Conservation (phyloP, 1,284 basidiomycete species). For the Caloboletus firmus region DNA sequence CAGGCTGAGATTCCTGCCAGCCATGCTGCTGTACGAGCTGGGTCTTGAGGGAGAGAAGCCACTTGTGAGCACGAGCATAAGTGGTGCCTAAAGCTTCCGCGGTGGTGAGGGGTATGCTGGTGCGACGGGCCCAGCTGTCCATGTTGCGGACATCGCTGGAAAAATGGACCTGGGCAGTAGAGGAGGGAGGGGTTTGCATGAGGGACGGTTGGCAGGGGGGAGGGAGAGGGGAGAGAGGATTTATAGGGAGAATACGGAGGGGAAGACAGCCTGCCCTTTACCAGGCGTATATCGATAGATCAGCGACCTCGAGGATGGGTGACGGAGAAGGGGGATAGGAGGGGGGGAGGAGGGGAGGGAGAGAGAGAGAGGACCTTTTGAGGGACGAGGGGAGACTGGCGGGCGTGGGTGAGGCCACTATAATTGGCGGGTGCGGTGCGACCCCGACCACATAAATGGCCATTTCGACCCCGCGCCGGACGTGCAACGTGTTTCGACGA, state of each 20-base stretch:
- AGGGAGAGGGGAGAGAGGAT: conserved; percentile 13
- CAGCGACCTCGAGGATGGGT: conserved; percentile 13
- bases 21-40: conserved; percentile 64
- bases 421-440: conserved; percentile 44
- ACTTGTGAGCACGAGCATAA: conserved; percentile 75
- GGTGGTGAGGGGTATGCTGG: conserved; percentile 74
- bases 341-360: conserved; percentile 13
- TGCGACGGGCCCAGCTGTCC: conserved; percentile 76
- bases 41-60: conserved; percentile 60
- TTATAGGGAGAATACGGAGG: conserved; percentile 27
- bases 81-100: conserved; percentile 75
- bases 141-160: conserved; percentile 74
- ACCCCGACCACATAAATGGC: conserved; percentile 46
- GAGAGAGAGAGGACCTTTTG: conserved; percentile 37
- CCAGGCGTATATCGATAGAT: conserved; percentile 28
- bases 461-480: conserved; percentile 46
- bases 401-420: conserved; percentile 41
- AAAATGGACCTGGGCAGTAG: conserved; percentile 66
- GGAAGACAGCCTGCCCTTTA: conserved; percentile 34
- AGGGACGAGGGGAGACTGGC: conserved; percentile 38
- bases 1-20: conserved; percentile 60
- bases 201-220: background rate
- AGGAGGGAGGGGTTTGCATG: conserved; percentile 42
- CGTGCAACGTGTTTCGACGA: conserved; percentile 60
- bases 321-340: conserved; percentile 17